Evolutionary conservation across 139 green algal species (phyloP).

Genomic region (Pycnococcus provasolii): DNA sequence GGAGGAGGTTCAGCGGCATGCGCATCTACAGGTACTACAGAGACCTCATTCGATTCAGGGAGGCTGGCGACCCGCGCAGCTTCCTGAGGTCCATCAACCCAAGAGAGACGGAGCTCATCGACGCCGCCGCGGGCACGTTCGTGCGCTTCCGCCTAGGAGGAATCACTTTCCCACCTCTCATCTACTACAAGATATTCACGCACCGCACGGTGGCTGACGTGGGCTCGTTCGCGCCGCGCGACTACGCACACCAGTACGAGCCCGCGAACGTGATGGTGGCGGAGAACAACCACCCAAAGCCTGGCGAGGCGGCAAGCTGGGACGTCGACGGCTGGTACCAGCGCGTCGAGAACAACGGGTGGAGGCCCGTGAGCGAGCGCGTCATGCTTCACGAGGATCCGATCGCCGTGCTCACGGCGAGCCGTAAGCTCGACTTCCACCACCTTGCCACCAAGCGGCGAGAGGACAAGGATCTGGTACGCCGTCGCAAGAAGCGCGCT

Average conservation of each 20-base stretch:
- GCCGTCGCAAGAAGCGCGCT: not conserved
- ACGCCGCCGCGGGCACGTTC: constrained; percentile 54
- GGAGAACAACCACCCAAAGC: not conserved
- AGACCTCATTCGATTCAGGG: constrained; percentile 49
- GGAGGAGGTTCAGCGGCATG: constrained; percentile 5
- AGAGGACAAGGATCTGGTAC: not conserved
- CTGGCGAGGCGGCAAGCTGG: not conserved
- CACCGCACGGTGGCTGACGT: constrained; percentile 47
- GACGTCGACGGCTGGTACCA: constrained; percentile 45
- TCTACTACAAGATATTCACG: constrained; percentile 76
- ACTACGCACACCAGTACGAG: constrained; percentile 25
- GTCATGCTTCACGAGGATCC: constrained; percentile 32
- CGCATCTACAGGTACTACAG: constrained; percentile 47
- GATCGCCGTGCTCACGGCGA: not conserved
- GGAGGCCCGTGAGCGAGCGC: constrained; percentile 48
- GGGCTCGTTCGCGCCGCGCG: constrained; percentile 29
- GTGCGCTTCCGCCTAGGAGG: constrained; percentile 66
- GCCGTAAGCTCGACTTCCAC: not conserved
- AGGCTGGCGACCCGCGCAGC: constrained; percentile 37
- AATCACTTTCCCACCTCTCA: constrained; percentile 50
- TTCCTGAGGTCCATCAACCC: constrained; percentile 22
- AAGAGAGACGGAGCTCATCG: constrained; percentile 48
- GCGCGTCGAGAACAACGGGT: constrained; percentile 49
- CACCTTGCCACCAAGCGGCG: not conserved
- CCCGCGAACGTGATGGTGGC: not conserved